Evolutionary conservation across 2,329 filamentous ascomycete species (phyloP).

Genomic region (Verruconis gallopava): DNA sequence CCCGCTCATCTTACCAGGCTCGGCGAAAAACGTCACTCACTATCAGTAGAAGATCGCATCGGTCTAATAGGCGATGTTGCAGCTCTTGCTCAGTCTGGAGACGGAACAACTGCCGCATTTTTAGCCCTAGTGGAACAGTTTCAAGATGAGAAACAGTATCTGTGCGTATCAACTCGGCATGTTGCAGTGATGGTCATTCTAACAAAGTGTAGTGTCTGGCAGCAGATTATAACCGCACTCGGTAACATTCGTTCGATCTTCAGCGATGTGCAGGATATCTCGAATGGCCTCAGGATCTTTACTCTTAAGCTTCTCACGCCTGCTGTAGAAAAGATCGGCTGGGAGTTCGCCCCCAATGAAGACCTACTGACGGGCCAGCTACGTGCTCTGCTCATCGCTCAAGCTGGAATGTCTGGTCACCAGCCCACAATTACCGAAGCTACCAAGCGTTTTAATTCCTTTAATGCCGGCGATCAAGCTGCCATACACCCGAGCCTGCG

Average conservation of each 20-base stretch:
- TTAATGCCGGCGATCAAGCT: slow-evolving; percentile 52
- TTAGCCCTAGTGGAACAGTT: slow-evolving; percentile 80
- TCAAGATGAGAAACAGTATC: slow-evolving; percentile 63
- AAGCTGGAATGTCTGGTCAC: slow-evolving; percentile 66
- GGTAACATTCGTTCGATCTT: slow-evolving; percentile 75
- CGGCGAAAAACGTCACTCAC: slow-evolving; percentile 58
- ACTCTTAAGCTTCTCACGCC: slow-evolving; percentile 61
- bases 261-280: slow-evolving; percentile 57
- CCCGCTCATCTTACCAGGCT: slow-evolving; percentile 71
- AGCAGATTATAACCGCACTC: slow-evolving; percentile 67
- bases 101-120: slow-evolving; percentile 68
- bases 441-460: slow-evolving; percentile 66
- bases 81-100: slow-evolving; percentile 76
- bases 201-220: slow-evolving; percentile 53
- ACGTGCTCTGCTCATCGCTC: slow-evolving; percentile 65
- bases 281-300: slow-evolving; percentile 64
- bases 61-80: slow-evolving; percentile 81
- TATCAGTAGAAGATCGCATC: slow-evolving; percentile 83
- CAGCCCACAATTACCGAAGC: slow-evolving; percentile 60
- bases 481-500: slow-evolving; percentile 75
- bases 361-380: slow-evolving; percentile 73
- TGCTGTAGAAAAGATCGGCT: slow-evolving; percentile 69
- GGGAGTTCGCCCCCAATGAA: slow-evolving; percentile 67
- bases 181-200: slow-evolving; percentile 4
- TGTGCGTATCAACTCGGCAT: slow-evolving; percentile 31